A percentile compares a stretch with the other conserved stretches of the same genome.
Evolutionary conservation across 148 eudicot species (phyloP).

Genomic region (Suaeda aralocaspica): DNA sequence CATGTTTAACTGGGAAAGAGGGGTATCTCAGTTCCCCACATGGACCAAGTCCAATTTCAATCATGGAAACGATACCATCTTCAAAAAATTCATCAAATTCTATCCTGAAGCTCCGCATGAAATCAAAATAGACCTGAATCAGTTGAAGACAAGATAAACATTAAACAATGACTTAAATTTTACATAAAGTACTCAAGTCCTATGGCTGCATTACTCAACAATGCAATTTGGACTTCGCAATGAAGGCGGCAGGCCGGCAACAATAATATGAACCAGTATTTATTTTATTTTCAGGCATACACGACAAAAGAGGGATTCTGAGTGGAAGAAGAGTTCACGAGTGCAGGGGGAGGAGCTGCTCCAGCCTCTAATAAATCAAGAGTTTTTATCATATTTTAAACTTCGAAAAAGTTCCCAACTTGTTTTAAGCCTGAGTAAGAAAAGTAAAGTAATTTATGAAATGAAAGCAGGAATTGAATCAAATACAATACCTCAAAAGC

Average conservation of each 20-base stretch:
- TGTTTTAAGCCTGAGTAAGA: background rate
- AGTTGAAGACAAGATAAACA: constrained; percentile 5
- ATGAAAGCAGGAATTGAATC: background rate
- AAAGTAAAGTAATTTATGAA: background rate
- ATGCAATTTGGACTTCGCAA: too few species aligned
- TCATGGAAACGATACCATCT: constrained; percentile 66
- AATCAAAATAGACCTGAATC: constrained; percentile 88
- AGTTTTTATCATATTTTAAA: background rate
- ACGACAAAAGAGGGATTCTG: background rate
- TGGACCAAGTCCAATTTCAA: constrained; percentile 87
- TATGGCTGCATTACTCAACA: background rate
- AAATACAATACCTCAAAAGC: constrained; percentile 68
- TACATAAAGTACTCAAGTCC: background rate
- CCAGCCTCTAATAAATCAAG: background rate
- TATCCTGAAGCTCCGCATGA: constrained; percentile 91
- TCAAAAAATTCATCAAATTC: constrained; percentile 74
- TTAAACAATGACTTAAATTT: background rate
- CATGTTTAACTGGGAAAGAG: constrained; percentile 78
- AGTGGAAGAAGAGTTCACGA: background rate
- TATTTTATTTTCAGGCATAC: background rate
- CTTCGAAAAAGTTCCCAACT: background rate
- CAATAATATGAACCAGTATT: background rate
- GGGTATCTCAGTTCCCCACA: constrained; percentile 96
- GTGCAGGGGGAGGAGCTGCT: background rate
- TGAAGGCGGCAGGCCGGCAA: background rate